phyloP scores from a whole-genome alignment of 2,329 filamentous ascomycete genomes.

The Coniella vitis region DNA sequence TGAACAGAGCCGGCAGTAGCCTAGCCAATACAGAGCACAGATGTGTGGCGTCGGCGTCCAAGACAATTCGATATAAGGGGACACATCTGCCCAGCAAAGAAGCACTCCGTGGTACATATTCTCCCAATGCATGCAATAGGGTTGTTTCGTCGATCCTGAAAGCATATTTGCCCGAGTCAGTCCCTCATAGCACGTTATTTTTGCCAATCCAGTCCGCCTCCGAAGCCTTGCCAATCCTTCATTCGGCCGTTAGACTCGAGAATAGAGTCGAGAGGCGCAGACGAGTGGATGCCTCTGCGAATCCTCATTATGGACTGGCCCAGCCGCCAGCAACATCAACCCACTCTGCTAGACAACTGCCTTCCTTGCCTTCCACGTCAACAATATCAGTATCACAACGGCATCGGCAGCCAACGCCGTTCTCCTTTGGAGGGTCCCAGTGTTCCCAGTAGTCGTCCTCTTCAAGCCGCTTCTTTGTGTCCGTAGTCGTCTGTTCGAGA shows the following conservation, averaged over 20 bases:
- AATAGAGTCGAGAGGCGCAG: background rate
- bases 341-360: constrained; percentile 92
- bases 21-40: too few relatives aligned
- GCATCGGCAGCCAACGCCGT: constrained; percentile 93
- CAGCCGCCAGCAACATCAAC: constrained; percentile 95
- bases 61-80: too few relatives aligned
- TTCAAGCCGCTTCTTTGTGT: constrained; percentile 77
- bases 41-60: background rate
- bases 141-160: constrained; percentile 13
- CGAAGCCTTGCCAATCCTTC: background rate
- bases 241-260: constrained; percentile 7
- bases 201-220: constrained; percentile 1
- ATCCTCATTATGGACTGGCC: constrained; percentile 44
- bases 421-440: constrained; percentile 82
- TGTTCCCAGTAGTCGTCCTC: constrained; percentile 96
- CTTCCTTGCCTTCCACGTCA: constrained; percentile 95
- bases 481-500: constrained; percentile 71
- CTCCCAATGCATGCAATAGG: background rate
- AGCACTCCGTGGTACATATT: too few relatives aligned
- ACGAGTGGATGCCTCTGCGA: background rate
- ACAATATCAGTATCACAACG: constrained; percentile 95
- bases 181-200: background rate
- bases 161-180: background rate
- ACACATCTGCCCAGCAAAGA: too few relatives aligned
- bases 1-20: background rate